phyloP scores from a whole-genome alignment of 78 protist genomes.

The Dictyostelium capitatum region DNA sequence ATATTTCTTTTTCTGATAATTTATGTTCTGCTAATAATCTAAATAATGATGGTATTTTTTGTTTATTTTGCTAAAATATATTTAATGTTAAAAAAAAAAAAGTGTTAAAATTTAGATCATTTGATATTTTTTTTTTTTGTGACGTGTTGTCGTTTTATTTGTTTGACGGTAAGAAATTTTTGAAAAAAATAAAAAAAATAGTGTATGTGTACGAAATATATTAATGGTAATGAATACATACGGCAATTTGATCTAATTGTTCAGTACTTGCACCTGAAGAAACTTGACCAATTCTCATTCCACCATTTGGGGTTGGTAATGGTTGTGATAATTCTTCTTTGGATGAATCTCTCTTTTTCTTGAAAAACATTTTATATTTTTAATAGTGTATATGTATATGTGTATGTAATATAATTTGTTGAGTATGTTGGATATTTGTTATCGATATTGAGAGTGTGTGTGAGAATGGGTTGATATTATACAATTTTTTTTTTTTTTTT shows the following conservation, averaged over 20 bases:
- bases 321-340: neutral
- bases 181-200: neutral
- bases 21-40: constrained; percentile 82
- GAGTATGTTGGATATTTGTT: too few relatives aligned
- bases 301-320: neutral
- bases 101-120: neutral
- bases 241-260: constrained; percentile 68
- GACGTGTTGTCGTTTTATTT: neutral
- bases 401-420: too few relatives aligned
- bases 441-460: too few relatives aligned
- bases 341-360: constrained; percentile 5
- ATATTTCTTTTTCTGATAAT: constrained; percentile 68
- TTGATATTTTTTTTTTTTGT: too few relatives aligned
- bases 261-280: constrained; percentile 38
- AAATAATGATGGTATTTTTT: constrained; percentile 69
- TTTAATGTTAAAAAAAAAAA: neutral
- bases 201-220: neutral
- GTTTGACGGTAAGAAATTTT: neutral
- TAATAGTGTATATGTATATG: neutral
- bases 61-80: constrained; percentile 32
- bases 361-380: constrained; percentile 12
- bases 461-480: too few relatives aligned
- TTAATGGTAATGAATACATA: neutral
- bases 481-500: too few relatives aligned
- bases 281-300: constrained; percentile 46